Evolutionary conservation across 495 filamentous ascomycete species (phyloP).

Genomic region (Halenospora varia): DNA sequence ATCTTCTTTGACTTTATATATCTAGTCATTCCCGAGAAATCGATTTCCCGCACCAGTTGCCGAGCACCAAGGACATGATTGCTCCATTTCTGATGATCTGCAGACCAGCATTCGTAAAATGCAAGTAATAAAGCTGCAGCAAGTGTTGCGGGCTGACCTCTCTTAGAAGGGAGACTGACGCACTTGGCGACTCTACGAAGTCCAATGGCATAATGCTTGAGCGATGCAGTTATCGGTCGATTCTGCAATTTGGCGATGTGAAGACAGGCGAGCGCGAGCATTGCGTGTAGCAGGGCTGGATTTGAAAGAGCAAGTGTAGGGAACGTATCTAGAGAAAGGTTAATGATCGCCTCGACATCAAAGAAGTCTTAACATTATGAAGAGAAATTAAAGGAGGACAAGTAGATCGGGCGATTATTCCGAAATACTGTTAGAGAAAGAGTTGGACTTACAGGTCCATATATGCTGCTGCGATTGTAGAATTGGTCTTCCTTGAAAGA

Average conservation of each 20-base stretch:
- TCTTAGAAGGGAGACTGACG: constrained; percentile 64
- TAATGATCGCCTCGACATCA: background rate
- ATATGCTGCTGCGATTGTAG: constrained; percentile 69
- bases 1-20: constrained; percentile 56
- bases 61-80: constrained; percentile 83
- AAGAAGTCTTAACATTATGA: background rate
- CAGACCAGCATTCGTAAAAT: constrained; percentile 92
- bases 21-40: constrained; percentile 67
- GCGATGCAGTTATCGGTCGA: constrained; percentile 66
- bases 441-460: constrained; percentile 60
- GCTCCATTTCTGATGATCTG: constrained; percentile 94
- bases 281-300: constrained; percentile 82
- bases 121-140: constrained; percentile 85
- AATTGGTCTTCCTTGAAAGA: constrained; percentile 60
- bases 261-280: constrained; percentile 81
- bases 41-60: constrained; percentile 78
- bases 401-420: background rate
- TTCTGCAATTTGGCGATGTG: constrained; percentile 83
- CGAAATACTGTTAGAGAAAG: background rate
- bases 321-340: constrained; percentile 54
- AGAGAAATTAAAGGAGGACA: background rate
- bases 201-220: constrained; percentile 89
- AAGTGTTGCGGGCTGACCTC: constrained; percentile 76
- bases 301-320: constrained; percentile 81
- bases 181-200: constrained; percentile 71